These are phyloP conservation scores for Pichia sp. DNA, from an alignment of 1,139 yeast genomes.

Conservation along the genomic window DNA sequence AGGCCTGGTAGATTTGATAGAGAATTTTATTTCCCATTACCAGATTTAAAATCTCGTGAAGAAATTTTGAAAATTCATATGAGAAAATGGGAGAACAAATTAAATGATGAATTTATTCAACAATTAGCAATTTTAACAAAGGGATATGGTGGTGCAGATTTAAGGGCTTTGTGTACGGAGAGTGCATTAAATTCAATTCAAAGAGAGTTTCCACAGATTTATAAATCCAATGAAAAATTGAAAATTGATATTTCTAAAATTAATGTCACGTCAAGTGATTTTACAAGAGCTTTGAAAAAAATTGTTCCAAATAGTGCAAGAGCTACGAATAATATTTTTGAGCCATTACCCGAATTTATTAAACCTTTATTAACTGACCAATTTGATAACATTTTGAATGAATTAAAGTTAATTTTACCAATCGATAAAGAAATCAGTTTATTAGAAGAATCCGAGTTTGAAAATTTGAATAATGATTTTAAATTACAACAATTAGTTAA, in stretches of 20 bases:
- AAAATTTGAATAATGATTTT: conserved; percentile 59
- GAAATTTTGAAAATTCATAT: conserved; percentile 82
- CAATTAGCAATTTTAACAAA: conserved; percentile 77
- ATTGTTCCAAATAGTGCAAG: conserved; percentile 91
- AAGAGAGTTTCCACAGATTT: conserved; percentile 89
- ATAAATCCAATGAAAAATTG: conserved; percentile 67
- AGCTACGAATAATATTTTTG: conserved; percentile 60
- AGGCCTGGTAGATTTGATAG: conserved; percentile 97
- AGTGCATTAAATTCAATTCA: conserved; percentile 81
- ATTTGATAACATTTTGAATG: conserved; percentile 40
- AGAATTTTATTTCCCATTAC: conserved; percentile 93
- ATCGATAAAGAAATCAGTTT: conserved; percentile 49
- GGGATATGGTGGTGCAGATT: conserved; percentile 98
- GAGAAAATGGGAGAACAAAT: conserved; percentile 58
- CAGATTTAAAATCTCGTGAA: conserved; percentile 72
- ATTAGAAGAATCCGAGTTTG: conserved; percentile 64
- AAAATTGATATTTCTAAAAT: conserved; percentile 66
- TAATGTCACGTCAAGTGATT: conserved; percentile 76
- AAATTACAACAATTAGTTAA: conserved; percentile 56
- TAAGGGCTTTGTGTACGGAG: conserved; percentile 90
- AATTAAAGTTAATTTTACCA: conserved; percentile 59
- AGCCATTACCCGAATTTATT: conserved; percentile 73
- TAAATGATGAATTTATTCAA: conserved; percentile 44
- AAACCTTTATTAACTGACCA: conserved; percentile 53
- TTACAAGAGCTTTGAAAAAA: conserved; percentile 77